Base-by-base conservation (phyloP, 148 eudicot species). In the Vaccinium corymbosum region DNA sequence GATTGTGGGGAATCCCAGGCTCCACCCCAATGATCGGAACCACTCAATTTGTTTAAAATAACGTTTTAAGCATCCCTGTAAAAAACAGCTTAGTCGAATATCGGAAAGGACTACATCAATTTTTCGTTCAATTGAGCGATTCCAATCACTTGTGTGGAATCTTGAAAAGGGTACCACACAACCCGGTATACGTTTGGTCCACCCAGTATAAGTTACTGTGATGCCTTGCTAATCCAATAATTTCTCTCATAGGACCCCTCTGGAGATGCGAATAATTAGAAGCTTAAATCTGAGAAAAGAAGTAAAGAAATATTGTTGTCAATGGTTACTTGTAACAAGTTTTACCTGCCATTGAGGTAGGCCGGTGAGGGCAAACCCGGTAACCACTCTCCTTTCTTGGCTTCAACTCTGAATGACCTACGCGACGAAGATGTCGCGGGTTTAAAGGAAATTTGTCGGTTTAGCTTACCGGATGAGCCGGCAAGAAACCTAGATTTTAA, bases 311-410 rank as follows among this genome's bases (percentile, higher is more conserved):
- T 52, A 52, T 11, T 52, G 38, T 0, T 20, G 6, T 38, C 51
- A 22, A 20, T 13, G 13, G 38, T 35, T 19, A 14, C 20, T 71
- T 25, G 49, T 29, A 68, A 52, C 15, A 51, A 22, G 32, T n/a
- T 5, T n/a, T 86, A 94, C 99, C 99, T 97, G 72, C 98, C 99
- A 70, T 82, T 87, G 49, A 97, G 98, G 88, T 97, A 97, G 51
- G 50, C 73, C 7, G 99, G 99, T 0, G 99, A 97, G 81, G 98
- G 84, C 86, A 95, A 85, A 0, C 99, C 99, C 9, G 99, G 99
- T 35, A 97, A 87, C 99, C 99, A 97, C 86, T 97, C 93, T 2
- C 99, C 99, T 87, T 97, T 93, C 94, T 96, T 97, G 68, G 99
- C 98, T 83, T 93, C 91, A 81, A 95, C 95, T 83, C 90, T 97